Conservation (phyloP, 108 stramenopile genomes). For the Nannochloropsis granulata region DNA sequence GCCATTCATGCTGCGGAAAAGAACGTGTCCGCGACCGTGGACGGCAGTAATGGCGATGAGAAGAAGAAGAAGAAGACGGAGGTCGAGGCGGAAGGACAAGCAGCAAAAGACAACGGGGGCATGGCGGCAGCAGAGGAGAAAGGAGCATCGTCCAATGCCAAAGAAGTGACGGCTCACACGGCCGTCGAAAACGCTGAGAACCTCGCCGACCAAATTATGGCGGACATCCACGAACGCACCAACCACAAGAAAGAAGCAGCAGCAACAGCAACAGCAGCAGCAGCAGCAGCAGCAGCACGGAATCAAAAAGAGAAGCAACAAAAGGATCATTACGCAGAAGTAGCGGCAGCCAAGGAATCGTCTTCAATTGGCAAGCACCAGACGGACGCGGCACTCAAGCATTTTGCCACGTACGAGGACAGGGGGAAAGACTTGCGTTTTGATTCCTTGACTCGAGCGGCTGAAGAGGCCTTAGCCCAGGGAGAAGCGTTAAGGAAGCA, state of each 20-base stretch:
- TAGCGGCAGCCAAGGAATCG: background rate
- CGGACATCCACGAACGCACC: background rate
- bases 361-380: background rate
- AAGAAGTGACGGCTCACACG: background rate
- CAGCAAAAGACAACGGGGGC: background rate
- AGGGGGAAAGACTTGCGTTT: background rate
- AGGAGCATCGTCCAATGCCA: too few relatives aligned
- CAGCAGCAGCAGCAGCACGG: too few relatives aligned
- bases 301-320: background rate
- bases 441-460: background rate
- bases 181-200: background rate
- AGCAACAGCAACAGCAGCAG: background rate
- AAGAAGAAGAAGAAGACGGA: background rate
- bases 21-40: background rate
- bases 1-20: background rate
- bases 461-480: background rate
- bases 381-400: background rate
- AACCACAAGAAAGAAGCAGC: background rate
- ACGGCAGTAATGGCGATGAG: background rate
- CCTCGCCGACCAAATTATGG: background rate
- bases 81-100: background rate
- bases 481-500: background rate
- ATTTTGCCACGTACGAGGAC: background rate
- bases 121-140: background rate
- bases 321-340: background rate